These are phyloP conservation scores for Neurospora sp. DNA, from an alignment of 2,329 filamentous ascomycete species.

Conservation along the genomic window DNA sequence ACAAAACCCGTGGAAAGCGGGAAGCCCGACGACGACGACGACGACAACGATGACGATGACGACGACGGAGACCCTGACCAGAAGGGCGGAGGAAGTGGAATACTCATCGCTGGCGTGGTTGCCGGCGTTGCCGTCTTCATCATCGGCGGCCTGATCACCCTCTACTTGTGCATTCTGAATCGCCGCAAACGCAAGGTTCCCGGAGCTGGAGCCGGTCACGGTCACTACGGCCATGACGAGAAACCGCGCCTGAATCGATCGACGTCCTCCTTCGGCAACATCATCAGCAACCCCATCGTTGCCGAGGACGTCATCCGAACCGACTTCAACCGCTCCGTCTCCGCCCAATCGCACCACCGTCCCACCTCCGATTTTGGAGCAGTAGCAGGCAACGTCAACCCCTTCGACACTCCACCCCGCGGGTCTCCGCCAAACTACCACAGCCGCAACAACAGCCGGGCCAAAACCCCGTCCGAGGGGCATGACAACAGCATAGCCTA, in stretches of 20 bases:
- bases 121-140: constrained; percentile 35
- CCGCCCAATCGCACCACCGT: constrained; percentile 8
- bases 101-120: constrained; percentile 36
- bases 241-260: constrained; percentile 13
- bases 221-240: constrained; percentile 8
- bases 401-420: not conserved
- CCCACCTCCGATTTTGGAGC: not conserved
- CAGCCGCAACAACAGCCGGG: not conserved
- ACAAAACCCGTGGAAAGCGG: not conserved
- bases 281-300: constrained; percentile 48
- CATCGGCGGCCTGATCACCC: constrained; percentile 28
- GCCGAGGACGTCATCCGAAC: constrained; percentile 32
- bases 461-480: constrained; percentile 5
- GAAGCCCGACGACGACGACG: not conserved
- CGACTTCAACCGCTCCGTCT: constrained; percentile 32
- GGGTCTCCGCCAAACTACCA: not conserved
- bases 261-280: constrained; percentile 34
- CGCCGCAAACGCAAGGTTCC: constrained; percentile 18
- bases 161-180: constrained; percentile 33
- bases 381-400: not conserved
- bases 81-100: not conserved
- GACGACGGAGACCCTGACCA: not conserved
- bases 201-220: constrained; percentile 15
- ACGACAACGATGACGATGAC: not conserved
- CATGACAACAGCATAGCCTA: constrained; percentile 14